Evolutionary conservation across 208 protist genomes (phyloP), one percentile per base, ranked within the genome.

Genomic region (Leishmania guyanensis): DNA sequence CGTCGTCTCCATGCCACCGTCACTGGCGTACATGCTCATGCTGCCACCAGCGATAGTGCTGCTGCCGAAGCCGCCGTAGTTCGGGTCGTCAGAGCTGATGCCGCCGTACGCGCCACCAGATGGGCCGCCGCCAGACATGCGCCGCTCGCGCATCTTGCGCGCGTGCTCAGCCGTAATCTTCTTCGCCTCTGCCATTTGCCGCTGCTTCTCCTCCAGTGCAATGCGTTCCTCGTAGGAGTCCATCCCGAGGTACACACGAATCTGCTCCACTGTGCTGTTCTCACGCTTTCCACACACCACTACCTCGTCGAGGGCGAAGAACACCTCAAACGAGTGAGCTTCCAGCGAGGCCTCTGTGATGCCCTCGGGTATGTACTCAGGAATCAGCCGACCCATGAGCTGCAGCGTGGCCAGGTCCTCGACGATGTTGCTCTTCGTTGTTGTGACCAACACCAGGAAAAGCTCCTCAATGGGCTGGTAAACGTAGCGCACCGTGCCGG

Each of bases 281-380:
- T 99, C 98, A 33, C 98, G 95, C 85, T 98, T 97, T 14, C 98
- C 98, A 39, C 95, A 89, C 14, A 97, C 91, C 9, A 99, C 93
- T 2, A 99, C 94, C 90, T 99, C 99, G 84, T 99, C 99, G 70
- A 99, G 96, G 43, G 99, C 98, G 83, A 99, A 99, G 60, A 99
- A 93, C 5, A 99, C 86, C 16, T 98, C 91, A 85, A 99, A 99
- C 22, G 95, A 87, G 70, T 96, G 92, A 46, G 89, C 71, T 29
- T 91, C 84, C 6, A 99, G 88, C 20, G 87, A 80, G 33, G 86
- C 78, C 84, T 99, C 98, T 29, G 69, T 89, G 53, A 93, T 72
- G 46, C 81, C 81, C 26, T 82, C 77, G 0, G 87, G 87, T 50
- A 97, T 89, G 83, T 98, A 98, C 85, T 99, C 97, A 14, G 93